Base-by-base conservation (phyloP, 352 stramenopile genomes). In the Globisporangium rhizosaccharum region DNA sequence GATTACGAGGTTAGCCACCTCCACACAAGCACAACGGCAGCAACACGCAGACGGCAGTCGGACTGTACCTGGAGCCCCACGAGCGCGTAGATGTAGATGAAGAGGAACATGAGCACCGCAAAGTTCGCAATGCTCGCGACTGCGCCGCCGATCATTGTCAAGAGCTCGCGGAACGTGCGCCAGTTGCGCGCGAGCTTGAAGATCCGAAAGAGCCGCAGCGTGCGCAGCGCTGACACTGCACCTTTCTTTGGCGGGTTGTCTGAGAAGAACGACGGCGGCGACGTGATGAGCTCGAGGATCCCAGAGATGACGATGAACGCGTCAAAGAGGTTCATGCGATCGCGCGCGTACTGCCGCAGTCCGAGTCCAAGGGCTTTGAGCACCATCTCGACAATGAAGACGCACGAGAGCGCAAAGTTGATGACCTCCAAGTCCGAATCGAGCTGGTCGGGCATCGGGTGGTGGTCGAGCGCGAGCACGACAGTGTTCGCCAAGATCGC, bases 71-170 rank as follows among this genome's bases (percentile, higher is more conserved):
- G 91, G 25, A 97, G 73, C 0, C 91, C 90, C 12, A 97, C 58
- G 33, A 98, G 73, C 28, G 89, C 81, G 65, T 97, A 98, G 49
- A 98, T 97, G 67, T 97, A 98, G 56, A 98, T 95, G 66, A 98
- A 98, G 18, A 99, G 75, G 54, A 97, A 84, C 10, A 99, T 75
- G 8, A 99, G 83, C 44, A 98, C 75, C 0, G 69, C 87, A 59
- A 98, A 98, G 69, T 98, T 98, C 6, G 71, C 73, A 44, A 98
- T 94, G 37, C 97, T 97, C 0, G 89, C 77, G n/a, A 98, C 75
- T 6, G 94, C 94, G 28, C 84, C 72, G 20, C 67, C 62, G n/a
- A 99, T 97, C 59, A 96, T 94, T 15, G 81, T 62, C 8, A 98
- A 67, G 14, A 99, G 74, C 15, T 93, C 85, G n/a, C 95, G 85